Evolutionary conservation across 306 rosid species (phyloP), one percentile per base, ranked within the genome.

Genomic region (Lablab purpureus): DNA sequence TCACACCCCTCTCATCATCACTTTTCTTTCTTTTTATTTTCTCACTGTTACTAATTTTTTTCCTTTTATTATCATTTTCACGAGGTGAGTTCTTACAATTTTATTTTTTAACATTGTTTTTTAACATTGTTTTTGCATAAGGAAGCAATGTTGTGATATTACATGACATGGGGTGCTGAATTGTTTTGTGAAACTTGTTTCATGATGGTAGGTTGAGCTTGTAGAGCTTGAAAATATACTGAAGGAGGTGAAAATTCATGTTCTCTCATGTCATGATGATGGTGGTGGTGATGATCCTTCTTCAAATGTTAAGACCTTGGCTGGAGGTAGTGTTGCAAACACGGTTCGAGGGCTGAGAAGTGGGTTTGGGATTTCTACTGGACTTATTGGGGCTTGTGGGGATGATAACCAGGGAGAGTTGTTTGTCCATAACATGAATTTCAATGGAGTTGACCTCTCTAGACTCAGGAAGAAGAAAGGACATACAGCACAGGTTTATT

Each of bases 241-340:
- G 77, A 76, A 55, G 41, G 87, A 85, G 77, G 88, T 93, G 78
- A 88, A 88, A 23, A 21, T 55, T 34, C 89, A 86, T 80, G 52
- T 64, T 45, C 66, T 73, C 11, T 67, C 87, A 13, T 80, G 80
- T 22, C 84, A 86, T 3, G 79, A 70, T 73, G 81, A 67, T 23
- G 47, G 21, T 37, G 30, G 18, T 11, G 18, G 1, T 67, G n/a
- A 3, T 15, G 3, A 5, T 60, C 5, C 40, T 28, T 28, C 23
- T 15, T 73, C 86, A 27, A 72, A 87, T 0, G 65, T 91, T 34
- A 90, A 93, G 87, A 90, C 94, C 30, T 78, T 91, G 51, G 98
- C 98, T 0, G 95, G 97, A 23, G 98, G 98, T n/a, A 93, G 98
- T 62, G 93, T 93, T 54, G 89, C 98, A 18, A 93, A 93, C 81